phyloP scores from a whole-genome alignment of 2,329 filamentous ascomycete genomes.

The Thyridium curvatum region DNA sequence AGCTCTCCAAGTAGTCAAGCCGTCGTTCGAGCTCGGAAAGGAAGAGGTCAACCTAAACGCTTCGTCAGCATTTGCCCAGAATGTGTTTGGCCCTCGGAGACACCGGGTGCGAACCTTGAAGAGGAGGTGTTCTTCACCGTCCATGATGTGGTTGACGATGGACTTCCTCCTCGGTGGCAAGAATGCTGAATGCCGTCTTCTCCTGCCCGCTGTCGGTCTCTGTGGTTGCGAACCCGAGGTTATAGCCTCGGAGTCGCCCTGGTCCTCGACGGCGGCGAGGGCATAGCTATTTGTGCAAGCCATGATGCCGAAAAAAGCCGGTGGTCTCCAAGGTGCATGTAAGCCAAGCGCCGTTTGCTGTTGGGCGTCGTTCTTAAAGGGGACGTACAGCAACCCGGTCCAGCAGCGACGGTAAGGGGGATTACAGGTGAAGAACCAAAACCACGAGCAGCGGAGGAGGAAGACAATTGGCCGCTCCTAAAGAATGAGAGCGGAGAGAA shows the following conservation, averaged over 20 bases:
- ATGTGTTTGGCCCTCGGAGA: too few species aligned
- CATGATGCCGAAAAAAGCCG: conserved; percentile 13
- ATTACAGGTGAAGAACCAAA: not conserved
- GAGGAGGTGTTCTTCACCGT: conserved; percentile 55
- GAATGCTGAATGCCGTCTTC: conserved; percentile 51
- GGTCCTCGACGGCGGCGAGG: conserved; percentile 15
- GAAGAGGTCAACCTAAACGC: conserved; percentile 64
- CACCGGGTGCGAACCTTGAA: conserved; percentile 39
- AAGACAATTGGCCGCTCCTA: not conserved
- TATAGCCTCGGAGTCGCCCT: conserved; percentile 25
- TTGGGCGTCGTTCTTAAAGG: too few species aligned
- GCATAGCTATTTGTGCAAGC: conserved; percentile 12
- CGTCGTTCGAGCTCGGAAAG: conserved; percentile 80
- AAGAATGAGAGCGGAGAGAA: not conserved
- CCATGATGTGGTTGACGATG: conserved; percentile 53
- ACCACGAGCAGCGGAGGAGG: not conserved
- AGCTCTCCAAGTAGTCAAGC: conserved; percentile 82
- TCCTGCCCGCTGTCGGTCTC: conserved; percentile 20
- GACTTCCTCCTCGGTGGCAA: conserved; percentile 48
- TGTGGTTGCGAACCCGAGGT: conserved; percentile 33
- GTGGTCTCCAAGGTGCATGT: conserved; percentile 5
- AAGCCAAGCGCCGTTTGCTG: not conserved
- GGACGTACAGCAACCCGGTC: too few species aligned
- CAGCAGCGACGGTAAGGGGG: too few species aligned
- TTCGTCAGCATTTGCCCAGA: not conserved